Evolutionary conservation across 164 flowering plant genomes (phyloP), one percentile per base, ranked within the genome.

Genomic region (Echeveria elegans): DNA sequence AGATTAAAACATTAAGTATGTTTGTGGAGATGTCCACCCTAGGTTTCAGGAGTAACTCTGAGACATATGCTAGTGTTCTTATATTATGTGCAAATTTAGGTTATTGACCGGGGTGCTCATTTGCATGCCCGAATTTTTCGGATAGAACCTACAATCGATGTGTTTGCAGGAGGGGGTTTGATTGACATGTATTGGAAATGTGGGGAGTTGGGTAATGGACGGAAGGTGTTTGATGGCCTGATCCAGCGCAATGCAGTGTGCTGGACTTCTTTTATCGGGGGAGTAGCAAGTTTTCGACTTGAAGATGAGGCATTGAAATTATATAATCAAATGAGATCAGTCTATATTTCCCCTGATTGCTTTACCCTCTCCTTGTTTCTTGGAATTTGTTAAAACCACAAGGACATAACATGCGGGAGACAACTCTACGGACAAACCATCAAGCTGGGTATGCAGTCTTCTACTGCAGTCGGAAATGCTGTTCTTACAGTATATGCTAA

Each of bases 151-250:
- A 24, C 38, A 64, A 59, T 75, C 30, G 83, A 83, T 70, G 80
- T 72, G 18, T 81, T 65, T 68, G 71, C 73, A 29, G 87, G 86
- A 10, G 77, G 80, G 64, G 73, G 84, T 70, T 60, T 86, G 67
- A 73, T 86, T 47, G 78, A 80, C 69, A 75, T 84, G 85, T 83
- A 86, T 77, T 84, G 78, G 40, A 84, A 84, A 75, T 81, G 86
- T 70, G 86, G 88, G 48, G 21, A 32, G 29, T 61, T 80, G 38
- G 64, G 71, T 45, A 15, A 43, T 50, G 86, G 86, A 12, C 71
- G 75, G 60, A 66, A 56, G 66, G 75, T 84, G 7, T 84, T 86
- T 60, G 66, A 81, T 50, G 67, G 38, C 43, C 64, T 86, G 45
- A 50, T 60, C 2, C 75, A 79, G 52, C 71, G 28, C 26, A 82